A percentile compares a stretch with the other conserved stretches of the same genome.
Evolutionary conservation across 108 stramenopile species (phyloP).

Genomic region (Conticribra guillardii): DNA sequence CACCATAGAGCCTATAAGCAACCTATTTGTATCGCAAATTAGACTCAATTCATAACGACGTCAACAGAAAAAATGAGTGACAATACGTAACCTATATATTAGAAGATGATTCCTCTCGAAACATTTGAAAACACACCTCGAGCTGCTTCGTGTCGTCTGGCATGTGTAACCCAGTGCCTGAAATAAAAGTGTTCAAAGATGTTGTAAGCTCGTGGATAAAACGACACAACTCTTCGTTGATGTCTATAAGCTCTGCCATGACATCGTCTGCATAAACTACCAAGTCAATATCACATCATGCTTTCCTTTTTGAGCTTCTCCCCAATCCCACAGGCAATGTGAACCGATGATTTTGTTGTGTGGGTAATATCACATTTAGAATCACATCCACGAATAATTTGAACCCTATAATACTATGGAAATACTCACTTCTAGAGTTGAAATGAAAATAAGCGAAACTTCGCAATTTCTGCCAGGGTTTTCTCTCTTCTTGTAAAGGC

Average conservation of each 20-base stretch:
- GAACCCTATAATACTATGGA: too few relatives aligned
- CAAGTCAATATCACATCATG: constrained; percentile 54
- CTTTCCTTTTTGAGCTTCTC: constrained; percentile 21
- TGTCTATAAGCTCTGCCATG: constrained; percentile 46
- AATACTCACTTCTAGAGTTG: constrained; percentile 39
- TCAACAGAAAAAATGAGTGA: too few relatives aligned
- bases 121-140: too few relatives aligned
- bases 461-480: constrained; percentile 58
- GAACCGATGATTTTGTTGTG: constrained; percentile 2
- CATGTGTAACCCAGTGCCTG: constrained; percentile 55
- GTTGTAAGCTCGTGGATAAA: constrained; percentile 65
- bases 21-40: constrained; percentile 22
- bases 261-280: constrained; percentile 59
- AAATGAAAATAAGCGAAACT: constrained; percentile 55
- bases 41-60: too few relatives aligned
- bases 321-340: constrained; percentile 80
- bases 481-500: constrained; percentile 71
- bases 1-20: constrained; percentile 48
- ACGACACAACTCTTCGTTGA: constrained; percentile 61
- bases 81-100: too few relatives aligned
- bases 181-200: constrained; percentile 1
- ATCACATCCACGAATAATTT: too few relatives aligned
- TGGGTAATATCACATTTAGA: too few relatives aligned
- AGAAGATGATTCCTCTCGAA: too few relatives aligned
- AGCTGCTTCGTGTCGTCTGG: constrained; percentile 54